Conservation (phyloP, 345 rosid genomes). For the Aegle marmelos region DNA sequence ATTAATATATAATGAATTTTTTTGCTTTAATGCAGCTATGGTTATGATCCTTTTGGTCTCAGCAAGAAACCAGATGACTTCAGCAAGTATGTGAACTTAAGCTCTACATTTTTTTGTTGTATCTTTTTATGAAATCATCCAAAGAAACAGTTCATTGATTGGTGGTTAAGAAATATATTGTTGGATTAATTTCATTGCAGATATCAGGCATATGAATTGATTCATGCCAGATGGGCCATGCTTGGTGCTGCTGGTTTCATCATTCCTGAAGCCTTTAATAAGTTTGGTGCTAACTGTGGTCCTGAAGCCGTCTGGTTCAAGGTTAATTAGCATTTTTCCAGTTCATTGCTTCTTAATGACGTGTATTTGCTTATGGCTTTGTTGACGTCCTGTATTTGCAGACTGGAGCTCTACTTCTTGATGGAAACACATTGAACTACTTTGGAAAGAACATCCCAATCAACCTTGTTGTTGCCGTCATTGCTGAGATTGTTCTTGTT, state of each 20-base stretch:
- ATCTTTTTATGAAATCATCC: background rate
- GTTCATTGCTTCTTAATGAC: background rate
- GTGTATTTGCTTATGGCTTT: background rate
- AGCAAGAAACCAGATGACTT: conserved; percentile 93
- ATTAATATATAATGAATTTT: background rate
- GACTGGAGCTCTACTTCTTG: conserved; percentile 98
- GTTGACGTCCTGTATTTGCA: conserved; percentile 24
- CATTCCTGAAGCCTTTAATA: conserved; percentile 95
- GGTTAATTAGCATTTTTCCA: conserved; percentile 31
- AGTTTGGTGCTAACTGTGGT: conserved; percentile 95
- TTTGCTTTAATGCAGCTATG: conserved; percentile 56
- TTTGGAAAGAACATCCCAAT: conserved; percentile 88
- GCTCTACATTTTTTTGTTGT: background rate
- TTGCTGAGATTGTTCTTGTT: conserved; percentile 82
- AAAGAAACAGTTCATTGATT: background rate
- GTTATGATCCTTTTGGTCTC: conserved; percentile 95
- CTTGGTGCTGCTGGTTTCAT: conserved; percentile 95
- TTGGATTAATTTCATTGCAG: conserved; percentile 29
- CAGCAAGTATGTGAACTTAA: conserved; percentile 53
- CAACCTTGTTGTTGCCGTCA: conserved; percentile 71
- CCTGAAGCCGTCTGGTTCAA: conserved; percentile 99
- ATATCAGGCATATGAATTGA: conserved; percentile 90
- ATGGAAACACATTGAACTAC: conserved; percentile 94
- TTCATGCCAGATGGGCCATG: conserved; percentile 98
- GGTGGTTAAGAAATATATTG: background rate